Percentiles rank a stretch among this genome's conserved stretches.
phyloP scores from a whole-genome alignment of 805 yeast genomes.

The Zygotorulaspora danielsina region DNA sequence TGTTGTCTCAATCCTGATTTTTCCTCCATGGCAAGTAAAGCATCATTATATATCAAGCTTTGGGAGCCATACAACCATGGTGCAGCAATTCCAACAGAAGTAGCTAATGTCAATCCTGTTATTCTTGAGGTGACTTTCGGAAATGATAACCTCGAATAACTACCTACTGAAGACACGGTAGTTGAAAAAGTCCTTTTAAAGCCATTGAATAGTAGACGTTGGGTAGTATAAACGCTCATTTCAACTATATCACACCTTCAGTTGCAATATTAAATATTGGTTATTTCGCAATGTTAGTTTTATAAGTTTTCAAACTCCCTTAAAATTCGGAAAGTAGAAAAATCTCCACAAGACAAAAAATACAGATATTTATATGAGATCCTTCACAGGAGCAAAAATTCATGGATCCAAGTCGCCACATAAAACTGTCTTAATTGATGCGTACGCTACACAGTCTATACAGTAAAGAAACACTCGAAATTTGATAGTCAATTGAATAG shows the following conservation, averaged over 20 bases:
- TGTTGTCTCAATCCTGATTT: slow-evolving; percentile 10
- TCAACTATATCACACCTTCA: not conserved
- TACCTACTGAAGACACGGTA: not conserved
- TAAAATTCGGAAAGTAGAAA: too few species aligned
- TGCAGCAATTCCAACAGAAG: slow-evolving; percentile 13
- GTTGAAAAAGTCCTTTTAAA: slow-evolving; percentile 4
- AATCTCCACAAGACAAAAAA: too few species aligned
- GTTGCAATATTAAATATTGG: too few species aligned
- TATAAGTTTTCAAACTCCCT: too few species aligned
- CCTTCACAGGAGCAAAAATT: too few species aligned
- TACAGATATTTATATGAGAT: too few species aligned
- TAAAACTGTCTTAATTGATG: too few species aligned
- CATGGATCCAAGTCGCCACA: too few species aligned
- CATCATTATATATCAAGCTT: slow-evolving; percentile 16
- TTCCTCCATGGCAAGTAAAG: slow-evolving; percentile 18
- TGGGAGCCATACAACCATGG: slow-evolving; percentile 13
- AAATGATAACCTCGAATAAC: not conserved
- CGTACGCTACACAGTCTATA: too few species aligned
- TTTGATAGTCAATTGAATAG: too few species aligned
- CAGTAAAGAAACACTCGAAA: too few species aligned
- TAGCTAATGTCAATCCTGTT: slow-evolving; percentile 12
- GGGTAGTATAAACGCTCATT: slow-evolving; percentile 11
- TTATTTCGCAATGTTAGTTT: too few species aligned
- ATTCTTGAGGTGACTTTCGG: slow-evolving; percentile 9
- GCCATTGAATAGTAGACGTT: slow-evolving; percentile 9